Evolutionary conservation across 78 protist species (phyloP).

Genomic region (Guillardia theta): DNA sequence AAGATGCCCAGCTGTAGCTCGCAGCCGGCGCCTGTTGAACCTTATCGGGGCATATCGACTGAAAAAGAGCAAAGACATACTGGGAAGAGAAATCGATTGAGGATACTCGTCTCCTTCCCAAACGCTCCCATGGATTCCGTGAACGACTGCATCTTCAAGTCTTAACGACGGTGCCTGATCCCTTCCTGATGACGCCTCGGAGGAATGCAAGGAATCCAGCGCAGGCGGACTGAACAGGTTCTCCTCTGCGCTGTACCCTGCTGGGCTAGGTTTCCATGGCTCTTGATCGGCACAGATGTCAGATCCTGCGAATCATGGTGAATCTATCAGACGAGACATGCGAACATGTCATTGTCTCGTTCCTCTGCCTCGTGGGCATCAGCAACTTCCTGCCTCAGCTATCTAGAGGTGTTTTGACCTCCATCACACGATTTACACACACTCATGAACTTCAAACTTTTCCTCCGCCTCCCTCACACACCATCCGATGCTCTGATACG

Average conservation of each 20-base stretch:
- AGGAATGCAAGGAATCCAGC: background rate
- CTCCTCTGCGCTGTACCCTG: too few relatives aligned
- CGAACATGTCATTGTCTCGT: too few relatives aligned
- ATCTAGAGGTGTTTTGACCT: too few relatives aligned
- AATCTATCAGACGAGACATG: too few relatives aligned
- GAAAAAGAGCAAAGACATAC: too few relatives aligned
- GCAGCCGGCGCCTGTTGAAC: background rate
- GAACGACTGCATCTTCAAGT: background rate
- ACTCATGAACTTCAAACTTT: too few relatives aligned
- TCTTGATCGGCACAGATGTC: background rate
- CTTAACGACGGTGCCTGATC: background rate
- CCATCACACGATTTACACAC: too few relatives aligned
- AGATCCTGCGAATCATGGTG: background rate
- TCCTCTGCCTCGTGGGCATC: background rate
- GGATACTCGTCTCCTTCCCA: background rate
- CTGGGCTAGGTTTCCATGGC: too few relatives aligned
- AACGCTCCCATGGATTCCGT: background rate
- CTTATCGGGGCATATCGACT: too few relatives aligned
- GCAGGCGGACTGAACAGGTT: too few relatives aligned
- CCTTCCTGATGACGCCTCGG: background rate
- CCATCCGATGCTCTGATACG: too few relatives aligned
- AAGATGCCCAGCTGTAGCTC: background rate
- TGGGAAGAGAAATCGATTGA: constrained; percentile 15
- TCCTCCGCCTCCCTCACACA: too few relatives aligned
- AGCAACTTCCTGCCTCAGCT: background rate